phyloP scores from a whole-genome alignment of 495 filamentous ascomycete species.

The Cryomyces minteri region DNA sequence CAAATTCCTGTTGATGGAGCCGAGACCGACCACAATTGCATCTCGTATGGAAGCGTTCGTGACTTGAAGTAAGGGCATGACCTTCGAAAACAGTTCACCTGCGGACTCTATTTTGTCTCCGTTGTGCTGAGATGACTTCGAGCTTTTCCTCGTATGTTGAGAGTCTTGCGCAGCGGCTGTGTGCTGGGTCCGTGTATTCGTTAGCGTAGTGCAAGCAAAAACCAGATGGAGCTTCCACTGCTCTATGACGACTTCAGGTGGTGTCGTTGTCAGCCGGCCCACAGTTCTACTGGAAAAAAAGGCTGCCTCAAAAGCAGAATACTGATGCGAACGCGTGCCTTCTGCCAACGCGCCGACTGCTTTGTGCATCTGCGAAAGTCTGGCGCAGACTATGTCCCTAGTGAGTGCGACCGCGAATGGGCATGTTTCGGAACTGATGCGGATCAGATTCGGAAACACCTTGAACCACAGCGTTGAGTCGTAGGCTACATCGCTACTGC shows the following conservation, averaged over 20 bases:
- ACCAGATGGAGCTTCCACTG: constrained; percentile 99
- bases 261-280: constrained; percentile 42
- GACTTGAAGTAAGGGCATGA: constrained; percentile 71
- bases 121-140: constrained; percentile 47
- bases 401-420: constrained; percentile 78
- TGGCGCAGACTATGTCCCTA: constrained; percentile 77
- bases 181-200: constrained; percentile 50
- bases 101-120: constrained; percentile 79
- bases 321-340: constrained; percentile 40
- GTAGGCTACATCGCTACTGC: constrained; percentile 87
- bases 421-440: constrained; percentile 78
- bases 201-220: constrained; percentile 90
- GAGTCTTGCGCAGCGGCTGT: constrained; percentile 32
- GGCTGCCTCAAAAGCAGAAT: constrained; percentile 35
- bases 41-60: constrained; percentile 61
- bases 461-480: constrained; percentile 95
- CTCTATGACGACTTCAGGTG: constrained; percentile 77
- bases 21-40: constrained; percentile 80
- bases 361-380: constrained; percentile 81
- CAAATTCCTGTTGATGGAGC: constrained; percentile 90
- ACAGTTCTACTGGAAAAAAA: constrained; percentile 18
- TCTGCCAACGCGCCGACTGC: constrained; percentile 64
- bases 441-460: constrained; percentile 87
- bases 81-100: constrained; percentile 67
- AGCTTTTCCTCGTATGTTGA: constrained; percentile 75